phyloP scores from a whole-genome alignment of 164 flowering plant species.

The Magnolia changhungtana region DNA sequence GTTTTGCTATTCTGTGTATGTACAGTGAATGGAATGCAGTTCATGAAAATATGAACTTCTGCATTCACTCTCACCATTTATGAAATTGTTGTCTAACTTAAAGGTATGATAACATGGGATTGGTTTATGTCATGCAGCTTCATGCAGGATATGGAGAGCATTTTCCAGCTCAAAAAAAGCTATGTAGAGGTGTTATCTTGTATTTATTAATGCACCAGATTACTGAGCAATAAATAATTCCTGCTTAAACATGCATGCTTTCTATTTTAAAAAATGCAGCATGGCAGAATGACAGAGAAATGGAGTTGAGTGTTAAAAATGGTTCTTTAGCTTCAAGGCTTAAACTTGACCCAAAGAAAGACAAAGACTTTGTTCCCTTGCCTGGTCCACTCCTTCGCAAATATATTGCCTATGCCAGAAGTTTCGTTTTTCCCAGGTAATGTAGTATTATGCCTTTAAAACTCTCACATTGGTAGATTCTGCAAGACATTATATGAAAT shows the following conservation, averaged over 20 bases:
- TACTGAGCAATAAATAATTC: not conserved
- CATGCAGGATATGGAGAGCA: slow-evolving; percentile 69
- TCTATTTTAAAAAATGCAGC: slow-evolving; percentile 28
- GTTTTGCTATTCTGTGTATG: not conserved
- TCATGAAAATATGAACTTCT: not conserved
- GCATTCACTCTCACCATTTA: not conserved
- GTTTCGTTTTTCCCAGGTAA: slow-evolving; percentile 80
- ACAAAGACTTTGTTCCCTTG: slow-evolving; percentile 69
- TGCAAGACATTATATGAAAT: not conserved
- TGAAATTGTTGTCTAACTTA: not conserved
- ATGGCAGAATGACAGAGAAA: slow-evolving; percentile 25
- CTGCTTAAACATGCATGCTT: not conserved
- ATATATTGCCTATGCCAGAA: slow-evolving; percentile 94
- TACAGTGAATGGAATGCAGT: not conserved
- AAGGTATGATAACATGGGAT: slow-evolving; percentile 4
- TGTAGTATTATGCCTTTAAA: not conserved
- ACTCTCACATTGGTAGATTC: not conserved
- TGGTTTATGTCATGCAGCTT: slow-evolving; percentile 54
- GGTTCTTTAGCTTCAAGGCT: slow-evolving; percentile 74
- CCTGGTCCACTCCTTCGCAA: slow-evolving; percentile 89
- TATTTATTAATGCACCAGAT: not conserved
- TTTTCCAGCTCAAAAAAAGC: slow-evolving; percentile 53
- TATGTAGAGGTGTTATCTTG: slow-evolving; percentile 43
- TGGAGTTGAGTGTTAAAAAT: slow-evolving; percentile 32
- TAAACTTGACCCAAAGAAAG: slow-evolving; percentile 69